A percentile compares a stretch with the other conserved stretches of the same genome.
These are phyloP conservation scores for Blakeslea trispora DNA, from an alignment of 371 early-diverging fungal genomes.

Conservation along the genomic window DNA sequence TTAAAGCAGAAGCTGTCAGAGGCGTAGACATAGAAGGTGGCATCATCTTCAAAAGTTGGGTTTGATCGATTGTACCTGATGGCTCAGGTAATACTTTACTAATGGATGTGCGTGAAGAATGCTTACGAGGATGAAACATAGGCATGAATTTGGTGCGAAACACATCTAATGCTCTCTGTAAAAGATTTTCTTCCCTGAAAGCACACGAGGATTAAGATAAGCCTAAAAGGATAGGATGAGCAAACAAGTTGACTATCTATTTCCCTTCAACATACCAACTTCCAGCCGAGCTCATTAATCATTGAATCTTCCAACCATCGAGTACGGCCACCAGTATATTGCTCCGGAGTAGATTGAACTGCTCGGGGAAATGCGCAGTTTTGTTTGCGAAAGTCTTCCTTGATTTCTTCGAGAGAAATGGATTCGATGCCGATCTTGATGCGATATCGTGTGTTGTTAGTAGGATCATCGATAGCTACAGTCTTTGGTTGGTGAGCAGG, in stretches of 20 bases:
- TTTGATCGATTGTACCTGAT: conserved; percentile 16
- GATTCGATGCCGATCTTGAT: conserved; percentile 46
- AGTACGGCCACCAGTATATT: conserved; percentile 29
- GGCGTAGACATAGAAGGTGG: conserved; percentile 22
- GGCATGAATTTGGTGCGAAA: conserved; percentile 49
- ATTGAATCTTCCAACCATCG: conserved; percentile 40
- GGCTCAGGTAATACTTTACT: conserved; percentile 12
- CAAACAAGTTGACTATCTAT: background rate
- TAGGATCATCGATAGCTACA: conserved; percentile 37
- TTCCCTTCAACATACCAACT: conserved; percentile 29
- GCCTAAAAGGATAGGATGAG: conserved; percentile 20
- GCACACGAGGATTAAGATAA: conserved; percentile 43
- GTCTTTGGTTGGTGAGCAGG: conserved; percentile 49
- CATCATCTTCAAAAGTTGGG: conserved; percentile 13
- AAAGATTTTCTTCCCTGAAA: conserved; percentile 48
- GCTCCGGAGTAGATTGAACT: conserved; percentile 21
- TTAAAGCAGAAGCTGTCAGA: conserved; percentile 24
- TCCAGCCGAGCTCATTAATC: conserved; percentile 51
- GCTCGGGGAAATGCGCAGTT: conserved; percentile 49
- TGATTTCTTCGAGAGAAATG: conserved; percentile 41
- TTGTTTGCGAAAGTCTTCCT: conserved; percentile 36
- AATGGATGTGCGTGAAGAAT: conserved; percentile 29
- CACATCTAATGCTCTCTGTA: conserved; percentile 48
- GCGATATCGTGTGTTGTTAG: conserved; percentile 32
- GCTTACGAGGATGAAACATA: conserved; percentile 37